phyloP scores from a whole-genome alignment of 106 monocot genomes.

The Gastrodia elata region DNA sequence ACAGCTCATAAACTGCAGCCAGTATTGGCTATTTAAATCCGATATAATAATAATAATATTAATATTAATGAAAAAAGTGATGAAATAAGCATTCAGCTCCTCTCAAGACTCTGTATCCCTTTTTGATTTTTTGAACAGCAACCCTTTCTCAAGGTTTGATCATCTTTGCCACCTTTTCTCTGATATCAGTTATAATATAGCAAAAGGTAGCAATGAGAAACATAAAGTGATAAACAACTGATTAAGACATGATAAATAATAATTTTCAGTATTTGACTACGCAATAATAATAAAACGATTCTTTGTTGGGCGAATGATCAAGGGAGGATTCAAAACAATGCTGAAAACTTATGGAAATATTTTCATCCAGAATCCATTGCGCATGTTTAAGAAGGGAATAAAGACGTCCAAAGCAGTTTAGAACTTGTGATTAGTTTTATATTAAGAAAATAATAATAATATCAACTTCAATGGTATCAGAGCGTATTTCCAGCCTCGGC shows the following conservation, averaged over 20 bases:
- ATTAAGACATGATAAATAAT: not conserved
- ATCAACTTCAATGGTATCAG: not conserved
- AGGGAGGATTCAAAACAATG: not conserved
- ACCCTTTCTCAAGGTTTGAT: not conserved
- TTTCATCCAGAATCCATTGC: too few species aligned
- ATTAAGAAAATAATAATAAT: not conserved
- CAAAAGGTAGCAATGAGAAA: not conserved
- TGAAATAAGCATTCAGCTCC: not conserved
- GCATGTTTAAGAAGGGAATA: too few species aligned
- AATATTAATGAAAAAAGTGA: not conserved
- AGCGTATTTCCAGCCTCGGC: too few species aligned
- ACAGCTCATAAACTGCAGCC: not conserved
- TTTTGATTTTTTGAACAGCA: not conserved
- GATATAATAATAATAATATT: constrained; percentile 1
- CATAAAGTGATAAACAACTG: not conserved
- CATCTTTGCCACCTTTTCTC: constrained; percentile 11
- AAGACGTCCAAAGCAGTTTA: too few species aligned
- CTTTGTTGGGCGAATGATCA: too few species aligned
- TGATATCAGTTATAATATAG: not conserved
- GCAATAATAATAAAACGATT: too few species aligned
- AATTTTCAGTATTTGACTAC: not conserved
- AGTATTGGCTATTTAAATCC: too few species aligned
- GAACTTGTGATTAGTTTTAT: too few species aligned
- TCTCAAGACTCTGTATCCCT: not conserved
- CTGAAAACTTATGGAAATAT: not conserved